Percentiles rank a stretch among this genome's conserved stretches.
Evolutionary conservation across 2,329 filamentous ascomycete genomes (phyloP).

Genomic region (Trichoderma pleuroti): DNA sequence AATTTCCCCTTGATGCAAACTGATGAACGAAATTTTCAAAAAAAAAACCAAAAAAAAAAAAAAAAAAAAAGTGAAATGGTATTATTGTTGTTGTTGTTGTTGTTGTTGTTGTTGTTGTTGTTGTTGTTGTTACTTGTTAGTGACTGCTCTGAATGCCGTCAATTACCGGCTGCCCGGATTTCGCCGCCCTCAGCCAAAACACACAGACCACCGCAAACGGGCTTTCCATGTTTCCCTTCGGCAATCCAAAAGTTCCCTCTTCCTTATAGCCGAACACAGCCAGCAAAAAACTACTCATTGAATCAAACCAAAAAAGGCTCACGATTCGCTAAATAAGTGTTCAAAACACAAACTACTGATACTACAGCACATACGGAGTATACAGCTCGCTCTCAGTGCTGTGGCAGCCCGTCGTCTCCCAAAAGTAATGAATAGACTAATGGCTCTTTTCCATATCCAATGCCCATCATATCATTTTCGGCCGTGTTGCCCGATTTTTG

Average conservation of each 20-base stretch:
- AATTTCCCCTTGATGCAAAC: background rate
- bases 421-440: no score
- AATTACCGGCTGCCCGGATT: constrained; percentile 6
- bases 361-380: background rate
- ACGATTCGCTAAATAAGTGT: background rate
- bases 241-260: background rate
- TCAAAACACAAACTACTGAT: background rate
- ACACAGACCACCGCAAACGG: background rate
- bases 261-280: constrained; percentile 2
- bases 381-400: constrained; percentile 14
- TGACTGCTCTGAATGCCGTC: background rate
- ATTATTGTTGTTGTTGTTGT: background rate
- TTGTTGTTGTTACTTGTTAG: background rate
- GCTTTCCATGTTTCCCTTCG: background rate
- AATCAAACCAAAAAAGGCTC: background rate
- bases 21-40: background rate
- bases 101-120: background rate
- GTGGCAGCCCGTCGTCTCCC: background rate
- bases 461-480: no score
- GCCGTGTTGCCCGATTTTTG: no score
- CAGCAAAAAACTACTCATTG: no score
- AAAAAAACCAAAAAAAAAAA: background rate
- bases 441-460: no score
- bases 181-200: background rate
- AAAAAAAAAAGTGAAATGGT: background rate